Percentiles rank a stretch among this genome's conserved stretches.
These are phyloP conservation scores for Raddia guianensis DNA, from an alignment of 176 grass and related monocot genomes.

Conservation along the genomic window DNA sequence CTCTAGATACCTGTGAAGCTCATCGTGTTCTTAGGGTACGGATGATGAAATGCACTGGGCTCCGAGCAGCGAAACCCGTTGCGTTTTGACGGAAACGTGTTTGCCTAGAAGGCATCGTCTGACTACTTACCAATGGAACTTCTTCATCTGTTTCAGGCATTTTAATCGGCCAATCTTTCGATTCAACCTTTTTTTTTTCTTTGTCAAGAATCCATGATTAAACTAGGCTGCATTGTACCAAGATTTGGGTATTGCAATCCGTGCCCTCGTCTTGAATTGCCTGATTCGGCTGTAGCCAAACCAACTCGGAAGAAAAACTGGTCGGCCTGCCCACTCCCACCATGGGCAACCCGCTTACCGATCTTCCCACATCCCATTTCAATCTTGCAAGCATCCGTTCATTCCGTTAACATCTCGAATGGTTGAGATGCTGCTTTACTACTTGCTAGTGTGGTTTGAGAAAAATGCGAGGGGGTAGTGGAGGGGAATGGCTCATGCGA, in stretches of 20 bases:
- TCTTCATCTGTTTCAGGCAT: background rate
- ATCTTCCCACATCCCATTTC: constrained; percentile 34
- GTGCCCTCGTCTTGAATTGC: constrained; percentile 53
- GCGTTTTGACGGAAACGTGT: constrained; percentile 71
- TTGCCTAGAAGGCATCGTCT: constrained; percentile 98
- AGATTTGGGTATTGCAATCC: constrained; percentile 23
- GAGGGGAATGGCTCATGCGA: background rate
- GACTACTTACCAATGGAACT: constrained; percentile 25
- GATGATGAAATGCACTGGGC: constrained; percentile 98
- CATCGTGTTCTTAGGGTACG: background rate
- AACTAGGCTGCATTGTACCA: constrained; percentile 57
- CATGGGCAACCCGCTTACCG: constrained; percentile 59
- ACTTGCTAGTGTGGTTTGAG: too few relatives aligned
- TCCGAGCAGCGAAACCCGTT: constrained; percentile 59
- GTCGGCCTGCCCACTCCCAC: constrained; percentile 39
- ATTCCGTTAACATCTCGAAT: background rate
- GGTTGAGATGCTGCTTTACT: background rate
- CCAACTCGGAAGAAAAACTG: constrained; percentile 59
- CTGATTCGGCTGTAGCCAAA: constrained; percentile 54
- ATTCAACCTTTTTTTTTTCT: accelerated
- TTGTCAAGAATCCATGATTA: background rate
- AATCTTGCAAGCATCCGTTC: background rate
- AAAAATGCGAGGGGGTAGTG: background rate
- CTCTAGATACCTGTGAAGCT: background rate
- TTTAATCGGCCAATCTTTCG: accelerated